phyloP scores from a whole-genome alignment of 2,329 filamentous ascomycete genomes.

The Pseudocercospora pini-densiflorae region DNA sequence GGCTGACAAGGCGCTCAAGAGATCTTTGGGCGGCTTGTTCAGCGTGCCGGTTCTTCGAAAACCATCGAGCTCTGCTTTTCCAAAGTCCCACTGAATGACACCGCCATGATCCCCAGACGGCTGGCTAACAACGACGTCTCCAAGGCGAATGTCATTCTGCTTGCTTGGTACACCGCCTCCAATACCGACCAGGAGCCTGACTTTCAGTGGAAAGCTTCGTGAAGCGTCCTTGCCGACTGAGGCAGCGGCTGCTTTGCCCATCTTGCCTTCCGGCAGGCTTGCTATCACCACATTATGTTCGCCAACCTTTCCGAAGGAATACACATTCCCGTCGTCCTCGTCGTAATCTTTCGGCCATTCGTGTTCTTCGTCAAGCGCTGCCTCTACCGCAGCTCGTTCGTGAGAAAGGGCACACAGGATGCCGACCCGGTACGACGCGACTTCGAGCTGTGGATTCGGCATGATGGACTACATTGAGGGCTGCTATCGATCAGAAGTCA shows the following conservation, averaged over 20 bases:
- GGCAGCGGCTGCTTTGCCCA: constrained; percentile 28
- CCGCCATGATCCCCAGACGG: constrained; percentile 25
- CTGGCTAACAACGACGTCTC: constrained; percentile 33
- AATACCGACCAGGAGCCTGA: constrained; percentile 33
- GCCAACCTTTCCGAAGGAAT: constrained; percentile 31
- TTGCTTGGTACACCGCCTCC: constrained; percentile 30
- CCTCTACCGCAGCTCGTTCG: constrained; percentile 29
- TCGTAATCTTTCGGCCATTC: not conserved
- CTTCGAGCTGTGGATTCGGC: not conserved
- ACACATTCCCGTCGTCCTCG: constrained; percentile 25
- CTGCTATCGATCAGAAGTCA: not conserved
- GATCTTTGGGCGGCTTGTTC: constrained; percentile 5
- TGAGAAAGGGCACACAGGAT: constrained; percentile 34
- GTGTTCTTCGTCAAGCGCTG: constrained; percentile 26
- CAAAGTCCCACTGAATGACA: constrained; percentile 35
- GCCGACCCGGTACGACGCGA: constrained; percentile 22
- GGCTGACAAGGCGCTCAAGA: constrained; percentile 8
- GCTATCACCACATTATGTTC: constrained; percentile 36
- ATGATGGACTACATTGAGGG: not conserved
- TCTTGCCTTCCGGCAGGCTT: constrained; percentile 28
- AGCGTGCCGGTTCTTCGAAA: constrained; percentile 8
- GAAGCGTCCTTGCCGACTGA: constrained; percentile 26
- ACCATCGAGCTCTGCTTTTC: constrained; percentile 17
- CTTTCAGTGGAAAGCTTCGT: constrained; percentile 18
- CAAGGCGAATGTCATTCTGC: constrained; percentile 32